Conservation (phyloP, 2,329 filamentous ascomycete species). For the Talaromyces sp. region DNA sequence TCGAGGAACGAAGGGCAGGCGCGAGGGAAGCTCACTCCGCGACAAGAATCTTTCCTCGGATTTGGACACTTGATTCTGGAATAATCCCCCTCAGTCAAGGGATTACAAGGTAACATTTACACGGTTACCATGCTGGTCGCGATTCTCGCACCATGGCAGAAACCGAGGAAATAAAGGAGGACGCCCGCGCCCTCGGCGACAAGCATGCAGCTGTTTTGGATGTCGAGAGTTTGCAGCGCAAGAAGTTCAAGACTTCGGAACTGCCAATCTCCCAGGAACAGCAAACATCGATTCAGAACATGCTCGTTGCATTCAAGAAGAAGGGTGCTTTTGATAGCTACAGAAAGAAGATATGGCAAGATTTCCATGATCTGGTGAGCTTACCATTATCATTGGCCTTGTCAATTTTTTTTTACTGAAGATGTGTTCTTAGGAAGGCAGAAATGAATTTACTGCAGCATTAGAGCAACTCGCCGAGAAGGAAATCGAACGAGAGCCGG, state of each 20-base stretch:
- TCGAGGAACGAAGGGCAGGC: not conserved
- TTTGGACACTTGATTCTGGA: not conserved
- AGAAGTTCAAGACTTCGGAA: conserved; percentile 56
- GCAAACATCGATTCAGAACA: conserved; percentile 53
- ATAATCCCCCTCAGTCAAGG: not conserved
- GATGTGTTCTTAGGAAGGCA: conserved; percentile 41
- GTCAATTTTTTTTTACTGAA: not conserved
- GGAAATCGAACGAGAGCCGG: conserved; percentile 59
- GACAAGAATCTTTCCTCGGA: not conserved
- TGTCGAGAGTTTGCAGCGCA: conserved; percentile 30
- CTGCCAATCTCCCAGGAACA: conserved; percentile 56
- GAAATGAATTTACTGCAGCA: conserved; percentile 46
- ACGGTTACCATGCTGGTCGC: not conserved
- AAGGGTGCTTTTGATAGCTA: conserved; percentile 60
- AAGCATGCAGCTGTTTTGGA: conserved; percentile 20
- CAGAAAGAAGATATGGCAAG: conserved; percentile 56
- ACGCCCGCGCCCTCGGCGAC: conserved; percentile 19
- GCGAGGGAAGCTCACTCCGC: not conserved
- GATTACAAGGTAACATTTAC: not conserved
- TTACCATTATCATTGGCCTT: not conserved
- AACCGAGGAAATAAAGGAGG: conserved; percentile 9
- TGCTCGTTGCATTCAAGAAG: conserved; percentile 61
- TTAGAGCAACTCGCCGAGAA: conserved; percentile 52
- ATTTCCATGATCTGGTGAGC: conserved; percentile 52
- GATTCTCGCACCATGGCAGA: not conserved